A percentile compares a stretch with the other conserved stretches of the same genome.
These are phyloP conservation scores for Penicillium pulvis DNA, from an alignment of 495 filamentous ascomycete genomes.

Conservation along the genomic window DNA sequence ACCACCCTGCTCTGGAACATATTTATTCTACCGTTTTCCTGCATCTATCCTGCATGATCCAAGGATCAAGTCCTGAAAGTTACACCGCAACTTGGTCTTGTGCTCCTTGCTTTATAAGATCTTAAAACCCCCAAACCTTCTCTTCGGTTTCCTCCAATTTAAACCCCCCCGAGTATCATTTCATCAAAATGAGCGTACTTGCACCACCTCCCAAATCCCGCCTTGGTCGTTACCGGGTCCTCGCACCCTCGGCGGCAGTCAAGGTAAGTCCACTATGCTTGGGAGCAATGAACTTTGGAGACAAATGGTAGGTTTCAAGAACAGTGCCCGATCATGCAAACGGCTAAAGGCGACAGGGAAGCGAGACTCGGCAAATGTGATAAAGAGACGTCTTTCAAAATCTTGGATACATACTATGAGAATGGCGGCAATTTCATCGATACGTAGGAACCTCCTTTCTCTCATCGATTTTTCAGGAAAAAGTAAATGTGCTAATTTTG, in stretches of 20 bases:
- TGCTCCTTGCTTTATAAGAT: neutral
- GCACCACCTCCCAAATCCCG: constrained; percentile 4
- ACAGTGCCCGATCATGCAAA: too few relatives aligned
- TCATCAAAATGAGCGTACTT: neutral
- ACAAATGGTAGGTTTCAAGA: constrained; percentile 41
- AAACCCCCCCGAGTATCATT: neutral
- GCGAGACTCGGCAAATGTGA: constrained; percentile 1
- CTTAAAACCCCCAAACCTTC: neutral
- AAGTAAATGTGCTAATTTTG: neutral
- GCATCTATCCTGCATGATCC: constrained; percentile 14
- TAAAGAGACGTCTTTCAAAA: constrained; percentile 46
- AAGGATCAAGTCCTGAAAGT: neutral
- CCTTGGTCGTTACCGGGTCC: constrained; percentile 61
- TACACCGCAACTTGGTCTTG: neutral
- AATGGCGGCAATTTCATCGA: constrained; percentile 58
- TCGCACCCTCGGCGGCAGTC: constrained; percentile 60
- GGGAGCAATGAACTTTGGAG: constrained; percentile 66
- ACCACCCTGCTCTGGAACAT: too few relatives aligned
- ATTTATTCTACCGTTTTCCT: too few relatives aligned
- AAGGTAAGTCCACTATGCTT: constrained; percentile 62
- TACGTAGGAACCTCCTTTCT: constrained; percentile 20
- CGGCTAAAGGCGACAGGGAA: neutral
- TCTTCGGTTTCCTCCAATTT: neutral
- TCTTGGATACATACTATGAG: constrained; percentile 55
- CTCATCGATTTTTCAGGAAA: neutral